A percentile compares a stretch with the other conserved stretches of the same genome.
Evolutionary conservation across 2,329 filamentous ascomycete species (phyloP).

Genomic region (Colletotrichum graminicola): DNA sequence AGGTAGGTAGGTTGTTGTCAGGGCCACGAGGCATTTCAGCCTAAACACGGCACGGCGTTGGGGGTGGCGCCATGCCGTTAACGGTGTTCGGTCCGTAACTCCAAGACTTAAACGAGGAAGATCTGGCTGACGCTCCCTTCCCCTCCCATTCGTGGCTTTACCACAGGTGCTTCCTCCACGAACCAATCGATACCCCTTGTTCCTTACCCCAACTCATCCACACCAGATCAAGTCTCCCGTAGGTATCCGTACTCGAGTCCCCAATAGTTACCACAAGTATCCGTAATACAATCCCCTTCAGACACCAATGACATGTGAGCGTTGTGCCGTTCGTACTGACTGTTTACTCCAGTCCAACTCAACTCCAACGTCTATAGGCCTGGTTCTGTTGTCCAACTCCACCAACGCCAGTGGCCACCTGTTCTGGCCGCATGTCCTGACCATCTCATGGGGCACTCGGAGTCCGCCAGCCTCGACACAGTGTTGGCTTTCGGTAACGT

Average conservation of each 20-base stretch:
- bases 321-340: neutral
- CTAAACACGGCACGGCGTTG: conserved; percentile 36
- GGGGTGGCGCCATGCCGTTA: conserved; percentile 35
- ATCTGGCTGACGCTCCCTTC: conserved; percentile 17
- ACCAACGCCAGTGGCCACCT: neutral
- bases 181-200: conserved; percentile 37
- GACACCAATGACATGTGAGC: neutral
- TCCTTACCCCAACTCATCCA: conserved; percentile 41
- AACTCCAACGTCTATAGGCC: neutral
- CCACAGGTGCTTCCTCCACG: conserved; percentile 19
- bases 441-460: conserved; percentile 7
- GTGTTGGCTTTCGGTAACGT: neutral
- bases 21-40: conserved; percentile 41
- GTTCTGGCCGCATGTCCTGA: neutral
- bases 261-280: neutral
- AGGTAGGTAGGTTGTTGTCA: conserved; percentile 26
- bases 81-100: conserved; percentile 43
- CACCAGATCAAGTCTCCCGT: conserved; percentile 12
- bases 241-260: neutral
- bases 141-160: conserved; percentile 37
- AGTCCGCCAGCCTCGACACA: neutral
- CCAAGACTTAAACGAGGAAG: conserved; percentile 35
- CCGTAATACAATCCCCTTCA: neutral
- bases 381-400: conserved; percentile 6
- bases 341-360: neutral